Conservation (phyloP, 441 rosid species). For the Aleurites moluccanus region DNA sequence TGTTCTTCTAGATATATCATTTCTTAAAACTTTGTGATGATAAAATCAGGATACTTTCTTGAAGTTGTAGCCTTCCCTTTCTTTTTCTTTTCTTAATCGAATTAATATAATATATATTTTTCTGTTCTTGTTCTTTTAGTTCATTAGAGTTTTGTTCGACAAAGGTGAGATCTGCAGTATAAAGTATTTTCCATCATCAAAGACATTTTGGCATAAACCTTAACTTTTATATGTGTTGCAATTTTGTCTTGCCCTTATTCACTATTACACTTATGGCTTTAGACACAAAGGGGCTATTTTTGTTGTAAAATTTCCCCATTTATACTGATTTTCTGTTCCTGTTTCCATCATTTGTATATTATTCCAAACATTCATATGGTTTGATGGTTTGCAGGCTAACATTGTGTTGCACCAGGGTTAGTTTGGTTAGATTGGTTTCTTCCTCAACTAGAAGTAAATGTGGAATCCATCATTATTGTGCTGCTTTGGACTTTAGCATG, state of each 20-base stretch:
- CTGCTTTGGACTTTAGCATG: constrained; percentile 38
- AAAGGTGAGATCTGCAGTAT: constrained; percentile 33
- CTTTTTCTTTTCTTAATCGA: constrained; percentile 10
- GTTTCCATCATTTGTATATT: neutral
- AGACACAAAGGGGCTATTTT: constrained; percentile 1
- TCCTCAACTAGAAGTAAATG: constrained; percentile 34
- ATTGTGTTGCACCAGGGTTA: constrained; percentile 18
- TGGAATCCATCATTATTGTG: constrained; percentile 34
- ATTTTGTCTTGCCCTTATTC: constrained; percentile 24
- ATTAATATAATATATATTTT: neutral
- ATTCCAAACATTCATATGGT: constrained; percentile 11
- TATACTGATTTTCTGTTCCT: neutral
- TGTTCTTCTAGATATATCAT: constrained; percentile 20
- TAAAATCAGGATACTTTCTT: constrained; percentile 22
- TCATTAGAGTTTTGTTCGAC: too few relatives aligned
- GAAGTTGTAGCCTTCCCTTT: constrained; percentile 23
- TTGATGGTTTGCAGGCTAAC: constrained; percentile 18
- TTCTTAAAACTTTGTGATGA: constrained; percentile 24
- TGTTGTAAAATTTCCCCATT: constrained; percentile 11
- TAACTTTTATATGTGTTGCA: neutral
- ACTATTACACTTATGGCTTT: constrained; percentile 11
- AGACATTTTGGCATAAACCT: constrained; percentile 9
- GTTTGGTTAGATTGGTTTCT: constrained; percentile 31
- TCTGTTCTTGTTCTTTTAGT: neutral
- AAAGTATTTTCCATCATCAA: constrained; percentile 27